phyloP scores from a whole-genome alignment of 2,329 filamentous ascomycete genomes.

The Paradendryphiella salina region DNA sequence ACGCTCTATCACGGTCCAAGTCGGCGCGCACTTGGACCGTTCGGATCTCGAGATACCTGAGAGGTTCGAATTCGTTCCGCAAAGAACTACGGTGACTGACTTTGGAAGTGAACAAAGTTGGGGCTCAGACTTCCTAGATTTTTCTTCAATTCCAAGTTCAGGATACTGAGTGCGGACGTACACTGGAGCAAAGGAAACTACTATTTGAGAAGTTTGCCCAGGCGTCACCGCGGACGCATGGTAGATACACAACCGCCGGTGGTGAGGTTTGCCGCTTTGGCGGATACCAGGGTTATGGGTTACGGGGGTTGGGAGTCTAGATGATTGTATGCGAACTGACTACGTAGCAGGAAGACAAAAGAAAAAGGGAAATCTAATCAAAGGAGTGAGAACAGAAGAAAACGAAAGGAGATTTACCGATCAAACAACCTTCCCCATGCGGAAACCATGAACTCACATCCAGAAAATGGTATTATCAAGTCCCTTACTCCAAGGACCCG shows the following conservation, averaged over 20 bases:
- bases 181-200: conserved; percentile 34
- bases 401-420: too few species aligned
- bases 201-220: conserved; percentile 42
- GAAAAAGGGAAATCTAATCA: too few species aligned
- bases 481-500: conserved; percentile 7
- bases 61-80: conserved; percentile 36
- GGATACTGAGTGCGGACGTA: conserved; percentile 42
- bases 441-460: too few species aligned
- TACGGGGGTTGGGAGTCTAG: too few species aligned
- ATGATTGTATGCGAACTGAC: too few species aligned
- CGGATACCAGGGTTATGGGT: too few species aligned
- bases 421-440: too few species aligned
- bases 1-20: conserved; percentile 46
- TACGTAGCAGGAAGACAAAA: too few species aligned
- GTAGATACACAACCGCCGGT: too few species aligned
- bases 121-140: conserved; percentile 31
- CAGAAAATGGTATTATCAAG: conserved; percentile 12
- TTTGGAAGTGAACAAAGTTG: conserved; percentile 33
- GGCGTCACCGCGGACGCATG: conserved; percentile 42
- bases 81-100: conserved; percentile 17
- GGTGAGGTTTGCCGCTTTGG: too few species aligned
- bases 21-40: conserved; percentile 45
- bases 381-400: too few species aligned
- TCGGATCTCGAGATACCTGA: conserved; percentile 20
- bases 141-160: conserved; percentile 38